Evolutionary conservation across 805 yeast species (phyloP), one percentile per base, ranked within the genome.

Genomic region (Zygoascus bituminiphila): DNA sequence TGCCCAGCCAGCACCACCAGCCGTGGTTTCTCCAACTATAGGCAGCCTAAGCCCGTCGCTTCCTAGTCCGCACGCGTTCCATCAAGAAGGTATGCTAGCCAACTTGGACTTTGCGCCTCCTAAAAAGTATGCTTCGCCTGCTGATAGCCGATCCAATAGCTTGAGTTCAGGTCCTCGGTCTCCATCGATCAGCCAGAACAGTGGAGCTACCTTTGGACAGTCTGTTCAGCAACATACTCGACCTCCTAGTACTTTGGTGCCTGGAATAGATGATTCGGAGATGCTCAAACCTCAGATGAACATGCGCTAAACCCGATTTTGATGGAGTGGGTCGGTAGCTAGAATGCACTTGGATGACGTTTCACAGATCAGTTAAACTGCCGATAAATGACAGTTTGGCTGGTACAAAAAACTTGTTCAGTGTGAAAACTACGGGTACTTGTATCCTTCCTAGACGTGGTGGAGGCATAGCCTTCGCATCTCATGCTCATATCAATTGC

Each of bases 281-380:
- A 46, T 56, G 52, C 42, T 58, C 26, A 42, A 54, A 26, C 62
- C 62, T 17, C 49, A 51, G n/a, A 57, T 58, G 62, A 53, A 57
- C n/a, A 58, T 58, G 60, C 41, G 33, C 3, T 29, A 29, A 29
- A 29, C n/a, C 7, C 29, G 10, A 25, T 8, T 29, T n/a, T n/a
- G 61, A 17, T 45, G 48, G 29, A 45, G 9, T 26, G 14, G 14
- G 9, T 9, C 14, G 33, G 33, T 9, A 26, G 14, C 9, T 26
- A 14, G 9, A 26, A 26, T 9, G 33, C 33, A 26, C 12, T 26
- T 26, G 14, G 14, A 26, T 26, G 14, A 9, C 14, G 33, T 26
- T 9, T 26, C 12, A 26, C 33, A n/a, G n/a, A n/a, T n/a, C n/a
- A n/a, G n/a, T n/a, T n/a, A n/a, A n/a, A n/a, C n/a, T n/a, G n/a